Conservation (phyloP, 306 rosid genomes). For the Prunus dulcis region DNA sequence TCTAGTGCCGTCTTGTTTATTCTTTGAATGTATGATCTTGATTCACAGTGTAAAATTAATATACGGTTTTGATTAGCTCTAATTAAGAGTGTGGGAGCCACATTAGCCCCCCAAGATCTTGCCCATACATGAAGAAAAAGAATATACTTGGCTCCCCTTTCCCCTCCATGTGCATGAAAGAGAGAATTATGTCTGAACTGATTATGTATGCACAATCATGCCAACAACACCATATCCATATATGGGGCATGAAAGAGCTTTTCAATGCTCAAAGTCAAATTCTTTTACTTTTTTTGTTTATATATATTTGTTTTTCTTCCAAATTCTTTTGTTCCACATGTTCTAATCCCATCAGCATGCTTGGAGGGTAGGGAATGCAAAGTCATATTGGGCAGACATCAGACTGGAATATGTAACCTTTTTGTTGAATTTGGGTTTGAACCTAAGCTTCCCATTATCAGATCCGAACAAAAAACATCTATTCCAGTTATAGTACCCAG, state of each 20-base stretch:
- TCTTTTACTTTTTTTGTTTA: constrained; percentile 4
- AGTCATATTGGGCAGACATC: constrained; percentile 32
- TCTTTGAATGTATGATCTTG: not conserved
- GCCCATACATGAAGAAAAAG: constrained; percentile 9
- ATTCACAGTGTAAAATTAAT: not conserved
- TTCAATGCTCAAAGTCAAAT: constrained; percentile 52
- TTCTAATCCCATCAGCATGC: constrained; percentile 37
- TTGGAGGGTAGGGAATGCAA: constrained; percentile 34
- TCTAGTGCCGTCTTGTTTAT: not conserved
- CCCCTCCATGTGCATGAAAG: constrained; percentile 23
- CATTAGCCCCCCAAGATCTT: constrained; percentile 10
- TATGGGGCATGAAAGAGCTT: constrained; percentile 41
- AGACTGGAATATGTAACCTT: constrained; percentile 17
- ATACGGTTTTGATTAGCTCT: not conserved
- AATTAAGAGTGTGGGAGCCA: not conserved
- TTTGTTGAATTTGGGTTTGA: constrained; percentile 27
- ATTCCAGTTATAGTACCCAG: not conserved
- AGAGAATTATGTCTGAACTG: constrained; percentile 31
- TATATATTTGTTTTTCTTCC: not conserved
- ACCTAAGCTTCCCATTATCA: constrained; percentile 31
- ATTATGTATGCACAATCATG: constrained; percentile 47
- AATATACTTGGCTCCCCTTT: constrained; percentile 19
- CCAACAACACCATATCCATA: constrained; percentile 44
- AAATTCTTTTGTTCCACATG: constrained; percentile 31
- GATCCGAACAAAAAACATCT: constrained; percentile 32